Evolutionary conservation across 371 early-diverging fungal species (phyloP).

Genomic region (Sporodiniella umbellata): DNA sequence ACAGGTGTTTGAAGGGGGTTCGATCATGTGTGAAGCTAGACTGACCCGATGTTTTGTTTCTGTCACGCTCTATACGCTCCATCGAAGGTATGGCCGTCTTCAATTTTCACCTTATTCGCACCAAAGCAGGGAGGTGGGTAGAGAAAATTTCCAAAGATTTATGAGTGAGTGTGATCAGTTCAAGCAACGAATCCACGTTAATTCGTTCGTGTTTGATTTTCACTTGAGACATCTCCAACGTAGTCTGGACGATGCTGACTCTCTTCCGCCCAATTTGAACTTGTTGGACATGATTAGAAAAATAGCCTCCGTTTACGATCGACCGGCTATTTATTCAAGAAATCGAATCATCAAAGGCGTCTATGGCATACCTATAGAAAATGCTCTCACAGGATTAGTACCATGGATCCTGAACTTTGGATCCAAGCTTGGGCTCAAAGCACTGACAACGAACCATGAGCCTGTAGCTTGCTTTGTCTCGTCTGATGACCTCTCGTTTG

Average conservation of each 20-base stretch:
- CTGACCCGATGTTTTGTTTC: conserved; percentile 69
- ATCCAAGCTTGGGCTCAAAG: conserved; percentile 54
- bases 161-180: conserved; percentile 67
- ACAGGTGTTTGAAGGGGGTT: conserved; percentile 63
- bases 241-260: conserved; percentile 45
- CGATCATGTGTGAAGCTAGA: conserved; percentile 73
- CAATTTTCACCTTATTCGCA: conserved; percentile 43
- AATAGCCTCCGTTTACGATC: conserved; percentile 56
- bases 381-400: conserved; percentile 47
- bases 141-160: conserved; percentile 58
- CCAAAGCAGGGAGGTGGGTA: conserved; percentile 46
- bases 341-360: conserved; percentile 57
- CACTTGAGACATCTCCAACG: conserved; percentile 66
- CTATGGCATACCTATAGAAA: conserved; percentile 36
- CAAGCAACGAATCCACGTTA: conserved; percentile 71
- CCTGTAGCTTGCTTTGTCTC: conserved; percentile 38
- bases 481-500: conserved; percentile 29
- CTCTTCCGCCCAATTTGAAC: conserved; percentile 47
- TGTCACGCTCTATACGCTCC: conserved; percentile 72
- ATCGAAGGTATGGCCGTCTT: conserved; percentile 61
- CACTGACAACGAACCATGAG: conserved; percentile 14
- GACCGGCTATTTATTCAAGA: conserved; percentile 62
- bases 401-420: conserved; percentile 69
- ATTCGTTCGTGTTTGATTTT: conserved; percentile 83
- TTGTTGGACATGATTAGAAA: conserved; percentile 59